phyloP scores from a whole-genome alignment of 1,284 basidiomycete genomes.

The Cutaneotrichosporon dermatis region DNA sequence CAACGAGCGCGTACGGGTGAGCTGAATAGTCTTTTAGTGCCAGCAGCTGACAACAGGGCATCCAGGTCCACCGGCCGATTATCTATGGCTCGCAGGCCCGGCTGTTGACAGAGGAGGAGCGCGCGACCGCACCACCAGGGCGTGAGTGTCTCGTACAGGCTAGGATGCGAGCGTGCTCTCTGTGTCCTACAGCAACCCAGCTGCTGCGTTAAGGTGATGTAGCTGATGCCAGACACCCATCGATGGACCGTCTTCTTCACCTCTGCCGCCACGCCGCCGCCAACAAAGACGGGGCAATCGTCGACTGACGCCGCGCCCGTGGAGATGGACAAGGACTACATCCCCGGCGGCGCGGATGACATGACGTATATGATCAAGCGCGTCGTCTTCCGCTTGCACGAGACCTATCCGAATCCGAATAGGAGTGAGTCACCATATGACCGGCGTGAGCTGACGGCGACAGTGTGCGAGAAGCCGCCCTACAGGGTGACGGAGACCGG shows the following conservation, averaged over 20 bases:
- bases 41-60: constrained; percentile 57
- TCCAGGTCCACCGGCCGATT: constrained; percentile 83
- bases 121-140: constrained; percentile 32
- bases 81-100: constrained; percentile 95
- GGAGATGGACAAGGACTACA: constrained; percentile 36
- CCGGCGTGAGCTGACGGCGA: background rate
- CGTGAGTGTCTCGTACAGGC: constrained; percentile 30
- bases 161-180: no score
- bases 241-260: constrained; percentile 95
- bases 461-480: constrained; percentile 86
- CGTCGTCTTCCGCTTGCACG: constrained; percentile 96
- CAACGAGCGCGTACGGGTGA: constrained; percentile 33
- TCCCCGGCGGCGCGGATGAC: constrained; percentile 75
- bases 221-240: constrained; percentile 75
- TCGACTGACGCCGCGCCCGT: constrained; percentile 24
- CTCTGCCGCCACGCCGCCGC: constrained; percentile 52
- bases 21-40: background rate
- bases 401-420: constrained; percentile 87
- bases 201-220: no score
- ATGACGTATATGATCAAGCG: constrained; percentile 84
- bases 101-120: constrained; percentile 70
- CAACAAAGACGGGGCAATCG: constrained; percentile 32
- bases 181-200: no score
- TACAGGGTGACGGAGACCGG: constrained; percentile 96
- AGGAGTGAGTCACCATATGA: constrained; percentile 60